Evolutionary conservation across 345 rosid species (phyloP).

Genomic region (Eucalyptus urophylla): DNA sequence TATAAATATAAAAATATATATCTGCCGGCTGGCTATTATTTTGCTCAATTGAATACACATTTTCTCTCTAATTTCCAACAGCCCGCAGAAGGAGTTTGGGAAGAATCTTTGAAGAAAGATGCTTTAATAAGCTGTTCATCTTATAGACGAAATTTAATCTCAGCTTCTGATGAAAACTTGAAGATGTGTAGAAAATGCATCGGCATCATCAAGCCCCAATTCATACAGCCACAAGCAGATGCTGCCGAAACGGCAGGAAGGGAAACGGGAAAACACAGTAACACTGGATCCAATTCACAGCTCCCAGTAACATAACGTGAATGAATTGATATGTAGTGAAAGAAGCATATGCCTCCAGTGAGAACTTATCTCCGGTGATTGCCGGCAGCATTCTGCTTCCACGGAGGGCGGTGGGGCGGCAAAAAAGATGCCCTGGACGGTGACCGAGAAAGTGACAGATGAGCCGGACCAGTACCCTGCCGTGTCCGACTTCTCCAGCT

Average conservation of each 20-base stretch:
- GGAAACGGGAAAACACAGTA: not conserved
- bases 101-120: not conserved
- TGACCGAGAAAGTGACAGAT: not conserved
- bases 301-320: not conserved
- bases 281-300: not conserved
- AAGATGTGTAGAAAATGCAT: not conserved
- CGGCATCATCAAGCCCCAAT: not conserved
- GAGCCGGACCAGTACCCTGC: not conserved
- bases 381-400: not conserved
- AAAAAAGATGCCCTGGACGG: not conserved
- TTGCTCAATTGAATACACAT: not conserved
- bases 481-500: not conserved
- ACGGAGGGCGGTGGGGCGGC: not conserved
- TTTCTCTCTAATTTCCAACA: not conserved
- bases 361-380: not conserved
- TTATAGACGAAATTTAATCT: not conserved
- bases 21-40: not conserved
- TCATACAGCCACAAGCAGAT: not conserved
- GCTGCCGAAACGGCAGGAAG: not conserved
- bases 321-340: not conserved
- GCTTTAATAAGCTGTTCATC: not conserved
- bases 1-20: not conserved
- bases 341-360: not conserved
- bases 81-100: not conserved
- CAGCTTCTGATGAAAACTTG: not conserved